Conservation (phyloP, 108 stramenopile species). For the Pseudonitzschia multiseries region DNA sequence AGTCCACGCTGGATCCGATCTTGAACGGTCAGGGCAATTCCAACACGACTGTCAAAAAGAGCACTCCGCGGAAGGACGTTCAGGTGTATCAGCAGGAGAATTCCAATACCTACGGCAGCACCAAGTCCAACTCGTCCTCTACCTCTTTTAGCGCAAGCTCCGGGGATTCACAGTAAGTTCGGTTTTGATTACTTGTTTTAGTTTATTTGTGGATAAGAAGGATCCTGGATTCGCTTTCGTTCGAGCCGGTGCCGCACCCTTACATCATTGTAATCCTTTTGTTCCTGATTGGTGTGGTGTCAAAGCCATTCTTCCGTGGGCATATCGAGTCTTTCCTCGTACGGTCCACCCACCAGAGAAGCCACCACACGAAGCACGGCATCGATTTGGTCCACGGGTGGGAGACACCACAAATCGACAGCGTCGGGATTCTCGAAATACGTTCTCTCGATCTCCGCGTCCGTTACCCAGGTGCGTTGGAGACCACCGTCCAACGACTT, state of each 20-base stretch:
- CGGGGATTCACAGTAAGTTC: conserved; percentile 1
- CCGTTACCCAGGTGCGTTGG: conserved; percentile 77
- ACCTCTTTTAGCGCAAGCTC: conserved; percentile 8
- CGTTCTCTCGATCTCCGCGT: conserved; percentile 55
- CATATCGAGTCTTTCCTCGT: neutral
- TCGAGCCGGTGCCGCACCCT: neutral
- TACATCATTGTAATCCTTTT: neutral
- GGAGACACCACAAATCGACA: conserved; percentile 8
- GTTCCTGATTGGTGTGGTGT: neutral
- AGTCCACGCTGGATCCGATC: conserved; percentile 2
- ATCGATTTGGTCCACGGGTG: neutral
- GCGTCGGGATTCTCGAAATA: conserved; percentile 24
- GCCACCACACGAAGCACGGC: conserved; percentile 18
- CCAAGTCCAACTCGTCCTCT: conserved; percentile 14
- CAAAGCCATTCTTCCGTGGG: neutral
- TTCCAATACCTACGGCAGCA: conserved; percentile 4
- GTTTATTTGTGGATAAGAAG: no score
- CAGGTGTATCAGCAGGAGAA: neutral
- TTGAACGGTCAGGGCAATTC: neutral
- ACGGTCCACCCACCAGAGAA: conserved; percentile 20
- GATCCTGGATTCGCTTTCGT: neutral
- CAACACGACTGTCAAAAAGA: neutral
- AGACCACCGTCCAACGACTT: conserved; percentile 50
- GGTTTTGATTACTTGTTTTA: no score
- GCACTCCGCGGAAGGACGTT: conserved; percentile 10